phyloP scores from a whole-genome alignment of 768 basidiomycete species.

The Boletus patriciae region DNA sequence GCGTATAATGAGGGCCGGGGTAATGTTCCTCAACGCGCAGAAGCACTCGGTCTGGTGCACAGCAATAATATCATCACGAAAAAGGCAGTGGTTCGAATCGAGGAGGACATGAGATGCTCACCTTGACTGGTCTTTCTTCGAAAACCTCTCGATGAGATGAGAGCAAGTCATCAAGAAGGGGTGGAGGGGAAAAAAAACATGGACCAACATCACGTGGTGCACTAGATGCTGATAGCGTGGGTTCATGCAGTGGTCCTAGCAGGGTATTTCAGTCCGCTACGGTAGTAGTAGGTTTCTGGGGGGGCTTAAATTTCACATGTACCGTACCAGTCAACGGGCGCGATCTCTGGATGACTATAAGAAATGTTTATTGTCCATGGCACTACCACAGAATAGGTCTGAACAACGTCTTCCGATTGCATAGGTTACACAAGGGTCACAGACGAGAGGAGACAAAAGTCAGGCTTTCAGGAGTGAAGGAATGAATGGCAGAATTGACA shows the following conservation, averaged over 20 bases:
- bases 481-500: conserved; percentile 4
- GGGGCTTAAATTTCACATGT: too few species aligned
- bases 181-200: not conserved
- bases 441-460: conserved; percentile 5
- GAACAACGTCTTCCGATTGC: conserved; percentile 8
- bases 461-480: not conserved
- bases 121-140: not conserved
- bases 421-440: conserved; percentile 10
- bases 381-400: not conserved
- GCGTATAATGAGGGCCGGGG: conserved; percentile 37
- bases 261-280: too few species aligned
- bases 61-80: conserved; percentile 36
- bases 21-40: conserved; percentile 33
- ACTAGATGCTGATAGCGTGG: too few species aligned
- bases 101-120: not conserved
- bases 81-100: not conserved
- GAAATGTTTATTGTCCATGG: not conserved
- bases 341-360: not conserved
- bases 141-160: not conserved
- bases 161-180: not conserved
- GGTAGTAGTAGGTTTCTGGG: too few species aligned
- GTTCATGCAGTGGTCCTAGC: too few species aligned
- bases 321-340: too few species aligned
- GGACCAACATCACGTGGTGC: conserved; percentile 2
- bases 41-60: conserved; percentile 39